A percentile compares a stretch with the other conserved stretches of the same genome.
These are phyloP conservation scores for Phalaenopsis equestris DNA, from an alignment of 106 monocot species.

Conservation along the genomic window DNA sequence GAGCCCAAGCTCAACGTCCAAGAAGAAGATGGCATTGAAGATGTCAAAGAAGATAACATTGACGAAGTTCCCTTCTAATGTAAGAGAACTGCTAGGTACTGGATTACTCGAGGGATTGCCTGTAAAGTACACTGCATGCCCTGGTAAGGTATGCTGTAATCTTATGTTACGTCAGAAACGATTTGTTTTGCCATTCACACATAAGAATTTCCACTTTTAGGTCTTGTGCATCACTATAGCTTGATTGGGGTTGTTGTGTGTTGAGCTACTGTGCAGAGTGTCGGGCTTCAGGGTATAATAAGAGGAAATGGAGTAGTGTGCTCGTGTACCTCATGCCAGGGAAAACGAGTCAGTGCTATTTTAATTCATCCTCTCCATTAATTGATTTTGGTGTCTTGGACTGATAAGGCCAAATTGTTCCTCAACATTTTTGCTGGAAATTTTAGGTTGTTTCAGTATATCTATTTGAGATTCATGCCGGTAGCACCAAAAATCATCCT, in stretches of 20 bases:
- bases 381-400: not conserved
- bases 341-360: constrained; percentile 37
- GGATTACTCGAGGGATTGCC: constrained; percentile 78
- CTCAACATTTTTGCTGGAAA: not conserved
- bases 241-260: not conserved
- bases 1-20: constrained; percentile 13
- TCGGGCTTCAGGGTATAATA: constrained; percentile 61
- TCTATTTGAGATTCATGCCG: constrained; percentile 81
- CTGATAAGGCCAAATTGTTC: constrained; percentile 6
- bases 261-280: constrained; percentile 22
- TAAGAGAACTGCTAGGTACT: constrained; percentile 64
- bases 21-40: constrained; percentile 66
- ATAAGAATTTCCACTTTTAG: not conserved
- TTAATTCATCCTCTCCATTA: not conserved
- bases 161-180: not conserved
- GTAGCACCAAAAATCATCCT: constrained; percentile 89
- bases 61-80: constrained; percentile 54
- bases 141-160: constrained; percentile 42
- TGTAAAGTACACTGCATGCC: constrained; percentile 52
- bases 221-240: not conserved
- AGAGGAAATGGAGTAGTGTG: constrained; percentile 60
- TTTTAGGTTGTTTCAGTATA: constrained; percentile 69
- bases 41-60: constrained; percentile 80
- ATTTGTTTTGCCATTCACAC: not conserved
- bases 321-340: constrained; percentile 73